Conservation (phyloP, 306 rosid species). For the Styphnolobium japonicum region DNA sequence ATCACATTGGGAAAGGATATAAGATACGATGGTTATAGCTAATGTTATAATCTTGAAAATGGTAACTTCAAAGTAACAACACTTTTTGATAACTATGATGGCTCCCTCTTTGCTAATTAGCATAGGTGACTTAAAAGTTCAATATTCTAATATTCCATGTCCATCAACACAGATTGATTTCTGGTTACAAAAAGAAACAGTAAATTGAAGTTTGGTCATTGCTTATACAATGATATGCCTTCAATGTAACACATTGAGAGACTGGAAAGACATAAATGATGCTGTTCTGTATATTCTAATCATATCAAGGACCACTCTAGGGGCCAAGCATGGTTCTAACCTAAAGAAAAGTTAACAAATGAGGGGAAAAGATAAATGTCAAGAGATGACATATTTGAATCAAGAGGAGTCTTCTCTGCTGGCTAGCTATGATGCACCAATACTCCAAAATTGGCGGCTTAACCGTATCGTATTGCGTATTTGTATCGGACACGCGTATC, state of each 20-base stretch:
- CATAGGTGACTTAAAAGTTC: background rate
- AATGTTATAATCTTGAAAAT: background rate
- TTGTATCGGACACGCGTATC: no score
- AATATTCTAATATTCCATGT: background rate
- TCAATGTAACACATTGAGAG: background rate
- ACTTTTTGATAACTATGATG: background rate
- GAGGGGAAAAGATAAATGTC: background rate
- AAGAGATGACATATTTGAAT: background rate
- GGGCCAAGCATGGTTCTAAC: background rate
- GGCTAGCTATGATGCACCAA: no score
- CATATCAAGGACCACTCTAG: slow-evolving; percentile 1
- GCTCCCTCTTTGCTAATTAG: background rate
- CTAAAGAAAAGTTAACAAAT: background rate
- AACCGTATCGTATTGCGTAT: no score
- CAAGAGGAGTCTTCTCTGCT: background rate
- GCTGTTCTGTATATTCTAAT: background rate
- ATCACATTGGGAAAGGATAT: background rate
- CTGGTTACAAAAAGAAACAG: background rate
- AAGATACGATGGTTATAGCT: background rate
- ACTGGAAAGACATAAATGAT: background rate
- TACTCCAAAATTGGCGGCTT: no score
- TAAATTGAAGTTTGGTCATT: background rate
- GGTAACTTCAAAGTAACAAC: background rate
- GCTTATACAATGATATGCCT: slow-evolving; percentile 1
- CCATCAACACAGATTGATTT: background rate